Evolutionary conservation across 495 filamentous ascomycete genomes (phyloP), one percentile per base, ranked within the genome.

Genomic region (Hypoxylon crocopeplum): DNA sequence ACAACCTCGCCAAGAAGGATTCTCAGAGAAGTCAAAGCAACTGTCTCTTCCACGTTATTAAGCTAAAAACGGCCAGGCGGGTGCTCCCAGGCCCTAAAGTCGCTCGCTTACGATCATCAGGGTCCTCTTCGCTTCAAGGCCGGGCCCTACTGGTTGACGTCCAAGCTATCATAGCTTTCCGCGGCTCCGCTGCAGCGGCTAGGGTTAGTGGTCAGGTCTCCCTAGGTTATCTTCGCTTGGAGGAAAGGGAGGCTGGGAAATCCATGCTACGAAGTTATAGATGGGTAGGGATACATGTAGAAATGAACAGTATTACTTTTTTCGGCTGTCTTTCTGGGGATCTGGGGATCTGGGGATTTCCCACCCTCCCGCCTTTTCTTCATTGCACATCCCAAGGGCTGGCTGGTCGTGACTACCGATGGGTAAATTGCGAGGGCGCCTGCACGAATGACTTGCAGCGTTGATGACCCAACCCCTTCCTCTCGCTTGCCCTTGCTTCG

Each of bases 181-280:
- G 53, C 51, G 46, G 51, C 32, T 40, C 39, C 45, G 59, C 51
- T 50, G 25, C 51, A 19, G 50, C 48, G 59, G 52, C 52, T 56
- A 44, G 25, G 30, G 57, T 54, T 42, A n/a, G n/a, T n/a, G n/a
- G n/a, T n/a, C n/a, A n/a, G n/a, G n/a, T n/a, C n/a, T n/a, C n/a
- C n/a, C n/a, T n/a, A n/a, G n/a, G n/a, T n/a, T 13, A 44, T 29
- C 33, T 40, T 32, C 17, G 13, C 32, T 41, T 42, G 40, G 16
- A 7, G 20, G 11, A 21, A n/a, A 22, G 34, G 24, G 36, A 41
- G 52, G 52, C 25, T 56, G 52, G 52, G 33, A 34, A 33, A 22
- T 19, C 10, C 32, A 32, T 40, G 36, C 34, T 10, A 19, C 10
- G 21, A 32, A 40, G n/a, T n/a, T n/a, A n/a, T n/a, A n/a, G n/a